Evolutionary conservation across 164 flowering plant genomes (phyloP), one percentile per base, ranked within the genome.

Genomic region (Amborella trichopoda): DNA sequence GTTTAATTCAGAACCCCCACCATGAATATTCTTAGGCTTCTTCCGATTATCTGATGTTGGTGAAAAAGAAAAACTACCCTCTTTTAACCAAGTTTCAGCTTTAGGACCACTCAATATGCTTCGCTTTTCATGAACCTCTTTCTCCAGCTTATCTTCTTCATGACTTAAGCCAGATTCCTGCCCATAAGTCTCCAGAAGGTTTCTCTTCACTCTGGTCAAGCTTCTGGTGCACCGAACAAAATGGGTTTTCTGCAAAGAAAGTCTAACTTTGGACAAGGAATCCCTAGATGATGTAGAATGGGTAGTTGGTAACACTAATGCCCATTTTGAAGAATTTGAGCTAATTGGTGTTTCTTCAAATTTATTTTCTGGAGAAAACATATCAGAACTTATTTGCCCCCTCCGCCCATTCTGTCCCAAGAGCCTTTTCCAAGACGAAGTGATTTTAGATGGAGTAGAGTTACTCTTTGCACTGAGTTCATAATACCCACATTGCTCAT

Each of bases 401-500:
- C 81, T 65, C n/a, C 69, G 65, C 52, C 49, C 53, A 62, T 54
- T 68, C 45, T 60, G 73, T 26, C 59, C 60, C 18, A 33, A 34
- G 54, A 40, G 30, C 46, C 72, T 70, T 51, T 64, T 70, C 28
- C 52, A 61, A 5, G 47, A 27, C 20, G 58, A 48, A 28, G 54
- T 23, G 21, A 40, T 23, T 43, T 55, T 59, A 49, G 54, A 61
- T 50, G 46, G 21, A 27, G 48, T 10, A 12, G 40, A 37, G 38
- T 56, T 59, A 8, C n/a, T n/a, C 28, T 55, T 62, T 46, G 63
- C 64, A 48, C 54, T 61, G 38, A 72, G 63, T 68, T 90, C 98
- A 71, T 91, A 91, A 54, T 81, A 87, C 16, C 94, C 98, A 78
- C 94, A 83, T 53, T 57, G 72, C 59, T 65, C 68, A 16, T 71